A percentile compares a stretch with the other conserved stretches of the same genome.
Evolutionary conservation across 768 basidiomycete species (phyloP).

Genomic region (Boletus patriciae): DNA sequence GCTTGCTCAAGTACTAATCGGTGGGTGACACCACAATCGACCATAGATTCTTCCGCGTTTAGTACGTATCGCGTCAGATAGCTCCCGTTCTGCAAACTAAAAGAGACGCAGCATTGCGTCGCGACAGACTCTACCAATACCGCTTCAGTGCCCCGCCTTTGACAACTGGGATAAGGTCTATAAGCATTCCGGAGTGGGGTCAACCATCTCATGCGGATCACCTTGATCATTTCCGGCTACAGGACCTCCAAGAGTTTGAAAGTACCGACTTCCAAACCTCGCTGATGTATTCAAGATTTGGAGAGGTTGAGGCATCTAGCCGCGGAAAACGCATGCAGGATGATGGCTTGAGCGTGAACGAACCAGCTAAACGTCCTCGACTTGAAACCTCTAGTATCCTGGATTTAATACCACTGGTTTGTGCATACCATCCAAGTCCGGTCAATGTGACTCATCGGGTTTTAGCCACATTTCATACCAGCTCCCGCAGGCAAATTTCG

Average conservation of each 20-base stretch:
- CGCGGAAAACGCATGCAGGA: slow-evolving; percentile 12
- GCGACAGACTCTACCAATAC: slow-evolving; percentile 26
- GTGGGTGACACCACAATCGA: slow-evolving; percentile 24
- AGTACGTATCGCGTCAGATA: slow-evolving; percentile 17
- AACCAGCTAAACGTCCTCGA: slow-evolving; percentile 34
- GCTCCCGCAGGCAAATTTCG: slow-evolving; percentile 15
- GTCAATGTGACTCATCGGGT: slow-evolving; percentile 12
- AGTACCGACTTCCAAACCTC: slow-evolving; percentile 32
- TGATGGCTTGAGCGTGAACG: neutral
- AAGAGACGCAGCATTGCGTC: slow-evolving; percentile 15
- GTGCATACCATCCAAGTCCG: slow-evolving; percentile 12
- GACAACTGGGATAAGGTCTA: neutral
- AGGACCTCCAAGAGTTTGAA: slow-evolving; percentile 46
- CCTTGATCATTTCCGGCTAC: slow-evolving; percentile 38
- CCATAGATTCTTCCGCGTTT: slow-evolving; percentile 17
- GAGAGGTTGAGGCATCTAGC: neutral
- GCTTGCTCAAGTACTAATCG: slow-evolving; percentile 10
- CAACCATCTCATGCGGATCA: slow-evolving; percentile 26
- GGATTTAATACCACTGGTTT: slow-evolving; percentile 47
- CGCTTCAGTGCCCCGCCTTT: slow-evolving; percentile 17
- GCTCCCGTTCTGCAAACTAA: slow-evolving; percentile 2
- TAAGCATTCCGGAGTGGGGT: slow-evolving; percentile 41
- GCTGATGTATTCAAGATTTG: neutral
- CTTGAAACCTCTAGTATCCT: slow-evolving; percentile 38
- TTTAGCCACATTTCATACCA: slow-evolving; percentile 27